Evolutionary conservation across 192 early-diverging fungal genomes (phyloP).

Genomic region (Coemansia umbellata): DNA sequence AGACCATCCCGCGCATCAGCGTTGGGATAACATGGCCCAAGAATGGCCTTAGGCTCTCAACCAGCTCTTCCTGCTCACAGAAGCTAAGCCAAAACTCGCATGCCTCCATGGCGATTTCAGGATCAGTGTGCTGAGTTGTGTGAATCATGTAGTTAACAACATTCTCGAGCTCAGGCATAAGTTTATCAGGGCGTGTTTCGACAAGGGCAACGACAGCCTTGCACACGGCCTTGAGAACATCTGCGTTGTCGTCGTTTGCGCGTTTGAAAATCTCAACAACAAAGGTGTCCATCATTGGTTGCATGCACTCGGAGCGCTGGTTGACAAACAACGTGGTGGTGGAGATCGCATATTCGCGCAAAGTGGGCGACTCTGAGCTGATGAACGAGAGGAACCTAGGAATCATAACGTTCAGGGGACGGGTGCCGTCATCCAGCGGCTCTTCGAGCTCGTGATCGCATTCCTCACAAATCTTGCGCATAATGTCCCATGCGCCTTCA

Average conservation of each 20-base stretch:
- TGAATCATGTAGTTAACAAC: constrained; percentile 95
- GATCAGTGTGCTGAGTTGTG: constrained; percentile 81
- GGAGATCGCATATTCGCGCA: constrained; percentile 79
- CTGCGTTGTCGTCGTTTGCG: constrained; percentile 75
- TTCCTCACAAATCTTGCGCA: constrained; percentile 97
- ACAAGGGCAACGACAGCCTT: constrained; percentile 88
- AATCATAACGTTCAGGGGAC: constrained; percentile 80
- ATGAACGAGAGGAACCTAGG: constrained; percentile 86
- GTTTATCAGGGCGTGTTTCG: constrained; percentile 78
- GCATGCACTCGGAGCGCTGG: constrained; percentile 62
- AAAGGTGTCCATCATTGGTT: constrained; percentile 51
- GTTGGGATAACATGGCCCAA: constrained; percentile 82
- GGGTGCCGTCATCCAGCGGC: constrained; percentile 63
- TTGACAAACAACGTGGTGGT: constrained; percentile 86
- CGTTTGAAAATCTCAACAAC: constrained; percentile 70
- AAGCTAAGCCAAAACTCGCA: constrained; percentile 99
- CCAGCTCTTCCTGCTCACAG: constrained; percentile 85
- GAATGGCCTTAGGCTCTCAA: constrained; percentile 66
- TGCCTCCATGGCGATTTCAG: constrained; percentile 91
- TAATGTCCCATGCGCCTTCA: constrained; percentile 81
- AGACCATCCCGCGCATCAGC: constrained; percentile 93
- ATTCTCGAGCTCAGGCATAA: constrained; percentile 82
- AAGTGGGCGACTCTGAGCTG: constrained; percentile 64
- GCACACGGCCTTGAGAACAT: constrained; percentile 91
- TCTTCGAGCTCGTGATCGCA: constrained; percentile 74